These are phyloP conservation scores for Lentithecium fluviatile DNA, from an alignment of 495 filamentous ascomycete genomes.

Conservation along the genomic window DNA sequence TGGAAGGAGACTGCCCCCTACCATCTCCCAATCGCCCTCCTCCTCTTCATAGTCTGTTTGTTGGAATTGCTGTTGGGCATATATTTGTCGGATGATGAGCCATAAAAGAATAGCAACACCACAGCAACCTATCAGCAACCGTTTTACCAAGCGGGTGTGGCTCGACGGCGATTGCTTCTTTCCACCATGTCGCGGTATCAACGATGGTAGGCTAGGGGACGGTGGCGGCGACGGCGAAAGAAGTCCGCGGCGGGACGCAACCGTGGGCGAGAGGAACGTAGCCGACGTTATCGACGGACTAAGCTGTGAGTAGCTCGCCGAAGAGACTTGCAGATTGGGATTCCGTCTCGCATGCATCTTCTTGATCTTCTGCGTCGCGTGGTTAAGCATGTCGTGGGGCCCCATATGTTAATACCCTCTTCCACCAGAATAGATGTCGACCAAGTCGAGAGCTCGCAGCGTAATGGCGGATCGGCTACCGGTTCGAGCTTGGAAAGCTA, in stretches of 20 bases:
- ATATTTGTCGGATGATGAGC: conserved; percentile 29
- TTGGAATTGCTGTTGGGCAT: conserved; percentile 4
- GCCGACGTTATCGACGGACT: conserved; percentile 37
- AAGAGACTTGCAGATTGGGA: conserved; percentile 40
- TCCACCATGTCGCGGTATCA: conserved; percentile 62
- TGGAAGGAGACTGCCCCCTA: conserved; percentile 52
- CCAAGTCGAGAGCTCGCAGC: background rate
- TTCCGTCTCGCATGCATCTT: conserved; percentile 44
- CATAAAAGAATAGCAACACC: conserved; percentile 28
- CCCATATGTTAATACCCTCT: background rate
- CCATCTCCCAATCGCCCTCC: conserved; percentile 49
- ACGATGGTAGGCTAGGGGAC: conserved; percentile 62
- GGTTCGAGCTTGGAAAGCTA: conserved; percentile 10
- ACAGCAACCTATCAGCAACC: conserved; percentile 26
- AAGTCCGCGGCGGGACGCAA: conserved; percentile 57
- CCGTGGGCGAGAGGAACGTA: conserved; percentile 51
- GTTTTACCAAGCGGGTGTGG: conserved; percentile 47
- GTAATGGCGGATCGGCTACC: background rate
- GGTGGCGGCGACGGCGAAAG: conserved; percentile 57
- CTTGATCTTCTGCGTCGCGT: conserved; percentile 26
- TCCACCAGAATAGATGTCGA: background rate
- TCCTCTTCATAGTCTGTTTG: conserved; percentile 4
- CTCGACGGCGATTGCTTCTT: conserved; percentile 48
- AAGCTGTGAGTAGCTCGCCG: conserved; percentile 37
- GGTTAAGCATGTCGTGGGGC: conserved; percentile 31